Evolutionary conservation across 768 basidiomycete genomes (phyloP), one percentile per base, ranked within the genome.

Genomic region (Cystofilobasidium capitatum): DNA sequence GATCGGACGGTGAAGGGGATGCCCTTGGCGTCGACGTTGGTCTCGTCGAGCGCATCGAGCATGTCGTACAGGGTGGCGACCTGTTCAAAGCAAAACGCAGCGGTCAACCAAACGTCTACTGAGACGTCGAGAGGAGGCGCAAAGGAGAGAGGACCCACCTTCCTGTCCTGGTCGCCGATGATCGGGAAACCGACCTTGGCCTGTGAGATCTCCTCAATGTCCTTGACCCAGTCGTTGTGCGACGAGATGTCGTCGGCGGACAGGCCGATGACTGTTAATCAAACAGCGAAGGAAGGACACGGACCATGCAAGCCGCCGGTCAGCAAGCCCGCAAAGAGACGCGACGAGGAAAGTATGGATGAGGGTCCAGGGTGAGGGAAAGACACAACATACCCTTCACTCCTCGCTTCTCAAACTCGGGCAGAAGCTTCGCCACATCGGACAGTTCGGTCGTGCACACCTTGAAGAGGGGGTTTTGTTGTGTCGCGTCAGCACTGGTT

Each of bases 1-100:
- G 91, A 96, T 69, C 96, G 88, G 79, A 99, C 85, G 87, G 96
- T 99, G 82, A 97, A 91, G 26, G 96, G 96, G 51, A 97, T 82
- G 57, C 92, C 90, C 71, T 77, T 78, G 64, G 76, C 76, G 71
- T 80, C 80, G 66, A 79, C 76, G 72, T 80, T 99, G 64, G 91
- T 93, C 49, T 86, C 83, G 79, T 99, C 96, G 78, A 92, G 22
- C 10, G 88, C 83, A 77, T 98, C 96, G 66, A 98, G 82, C 94
- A 97, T 97, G 76, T 96, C 93, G 75, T 96, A 94, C 65, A 90
- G 79, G 16, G 73, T 73, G 13, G 91, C 87, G 57, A 97, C 83
- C n/a, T n/a, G n/a, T n/a, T n/a, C n/a, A n/a, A n/a, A n/a, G n/a
- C n/a, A n/a, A n/a, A n/a, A n/a, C n/a, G n/a, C n/a, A n/a, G n/a